Base-by-base conservation (phyloP, 164 flowering plant species). In the Magnolia kwangsiensis region DNA sequence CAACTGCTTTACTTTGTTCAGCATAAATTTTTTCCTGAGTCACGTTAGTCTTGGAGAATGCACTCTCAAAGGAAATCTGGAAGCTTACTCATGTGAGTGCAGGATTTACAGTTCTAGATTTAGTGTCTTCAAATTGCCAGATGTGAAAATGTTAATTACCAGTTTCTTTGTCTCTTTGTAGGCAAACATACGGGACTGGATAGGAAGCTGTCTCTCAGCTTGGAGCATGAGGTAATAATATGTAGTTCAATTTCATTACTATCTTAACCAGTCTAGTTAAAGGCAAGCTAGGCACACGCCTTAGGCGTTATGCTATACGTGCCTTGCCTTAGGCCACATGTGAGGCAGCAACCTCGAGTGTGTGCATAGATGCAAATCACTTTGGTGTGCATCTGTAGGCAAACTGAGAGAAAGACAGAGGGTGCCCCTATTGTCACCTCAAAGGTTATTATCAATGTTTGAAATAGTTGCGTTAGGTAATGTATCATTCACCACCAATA, bases 141-240 rank as follows among this genome's bases (percentile, higher is more conserved):
- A 19, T 29, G 8, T 37, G 19, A 14, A 72, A 65, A 29, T n/a
- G 20, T 51, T 3, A 45, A 50, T 13, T 51, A 31, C 72, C 75
- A 21, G 10, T 55, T 71, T 75, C 7, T 1, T 27, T 10, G 49
- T 69, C 76, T 20, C 75, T 21, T 76, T 79, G 23, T 73, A 96
- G 99, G 99, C 83, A 96, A 96, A 85, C 98, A 92, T 75, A 86
- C 97, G 0, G 93, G 94, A 80, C 76, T 88, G 2, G 99, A 95
- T 86, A 95, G 86, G 77, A 95, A 87, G 82, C 76, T 93, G 49
- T 96, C 99, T 45, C 75, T 89, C 67, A 94, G 99, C 79, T 83
- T 96, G 86, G 99, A 96, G 79, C 87, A 89, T 79, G 97, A 96
- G 98, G 99, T 93, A 85, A 83, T 14, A 67, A 51, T 13, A 23